Conservation (phyloP, 148 eudicot genomes). For the Fagopyrum tataricum region DNA sequence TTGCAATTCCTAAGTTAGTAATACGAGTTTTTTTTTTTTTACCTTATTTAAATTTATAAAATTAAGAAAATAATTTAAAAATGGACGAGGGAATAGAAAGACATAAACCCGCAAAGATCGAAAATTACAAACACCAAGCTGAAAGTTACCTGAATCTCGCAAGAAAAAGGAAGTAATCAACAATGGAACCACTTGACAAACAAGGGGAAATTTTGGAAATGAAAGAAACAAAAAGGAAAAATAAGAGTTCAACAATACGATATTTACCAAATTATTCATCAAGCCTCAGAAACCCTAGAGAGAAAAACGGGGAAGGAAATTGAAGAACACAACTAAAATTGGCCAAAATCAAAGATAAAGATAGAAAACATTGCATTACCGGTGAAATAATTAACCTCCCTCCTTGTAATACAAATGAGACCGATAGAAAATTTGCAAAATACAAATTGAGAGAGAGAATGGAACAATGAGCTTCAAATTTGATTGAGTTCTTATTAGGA, state of each 20-base stretch:
- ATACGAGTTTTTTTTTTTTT: too few species aligned
- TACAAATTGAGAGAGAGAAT: not conserved
- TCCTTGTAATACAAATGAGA: not conserved
- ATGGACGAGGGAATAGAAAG: too few species aligned
- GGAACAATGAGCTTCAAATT: not conserved
- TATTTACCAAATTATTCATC: not conserved
- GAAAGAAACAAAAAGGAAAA: slow-evolving; percentile 1
- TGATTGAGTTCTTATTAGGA: too few species aligned
- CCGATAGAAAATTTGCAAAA: not conserved
- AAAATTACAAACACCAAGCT: too few species aligned
- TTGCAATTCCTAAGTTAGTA: too few species aligned
- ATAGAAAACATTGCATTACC: not conserved
- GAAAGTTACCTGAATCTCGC: slow-evolving; percentile 10
- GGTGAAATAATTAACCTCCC: not conserved
- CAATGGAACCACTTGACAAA: not conserved
- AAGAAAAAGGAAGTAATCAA: not conserved
- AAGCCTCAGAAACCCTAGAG: not conserved
- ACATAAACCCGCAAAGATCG: too few species aligned
- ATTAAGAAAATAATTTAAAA: too few species aligned
- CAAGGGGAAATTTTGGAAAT: not conserved
- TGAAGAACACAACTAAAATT: not conserved
- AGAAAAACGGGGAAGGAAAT: not conserved
- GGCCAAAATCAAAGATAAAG: not conserved
- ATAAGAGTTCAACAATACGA: not conserved
- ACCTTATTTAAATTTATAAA: too few species aligned